Evolutionary conservation across 257 asterid species (phyloP), one percentile per base, ranked within the genome.

Genomic region (Nemophila menziesii): DNA sequence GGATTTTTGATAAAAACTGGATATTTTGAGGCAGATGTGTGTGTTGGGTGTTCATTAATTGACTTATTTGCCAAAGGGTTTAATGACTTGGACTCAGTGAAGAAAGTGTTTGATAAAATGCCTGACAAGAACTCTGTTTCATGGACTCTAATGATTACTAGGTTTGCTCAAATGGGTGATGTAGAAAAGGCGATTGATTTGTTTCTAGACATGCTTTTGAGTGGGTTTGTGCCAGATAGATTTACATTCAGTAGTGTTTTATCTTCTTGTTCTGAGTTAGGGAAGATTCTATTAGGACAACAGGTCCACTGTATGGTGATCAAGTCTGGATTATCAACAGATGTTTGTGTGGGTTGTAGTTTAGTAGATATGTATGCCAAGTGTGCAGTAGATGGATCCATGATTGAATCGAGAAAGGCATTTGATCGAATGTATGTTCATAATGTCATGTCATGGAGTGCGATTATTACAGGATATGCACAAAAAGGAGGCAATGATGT

Each of bases 381-480:
- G 60, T 68, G 79, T 48, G 48, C 66, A 0, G 40, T 5, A 8
- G 64, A 75, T 57, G 77, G 76, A 49, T 74, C 82, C 6, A 68
- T 81, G 84, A 63, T 52, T 39, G 65, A 72, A 36, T 70, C 92
- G 1, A 67, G 85, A 49, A 89, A 63, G 66, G 87, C 62, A 50
- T 89, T 89, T 51, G 92, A 89, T 57, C 59, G 63, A 55, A 84
- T 89, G 86, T 64, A 60, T 4, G 63, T 60, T 52, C 98, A 79
- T 58, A 84, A 81, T 69, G 92, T 89, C 54, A 89, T 84, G 94
- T 84, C 98, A 2, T 89, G 95, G 98, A 84, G 96, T 33, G 81
- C 96, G 4, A 51, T 76, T 33, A 79, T 84, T 46, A 78, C 85
- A 0, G 92, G 85, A 12, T 89, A 73, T 44, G 92, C 76, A 43